phyloP scores from a whole-genome alignment of 1,284 basidiomycete species.

The Exsudoporus floridanus region DNA sequence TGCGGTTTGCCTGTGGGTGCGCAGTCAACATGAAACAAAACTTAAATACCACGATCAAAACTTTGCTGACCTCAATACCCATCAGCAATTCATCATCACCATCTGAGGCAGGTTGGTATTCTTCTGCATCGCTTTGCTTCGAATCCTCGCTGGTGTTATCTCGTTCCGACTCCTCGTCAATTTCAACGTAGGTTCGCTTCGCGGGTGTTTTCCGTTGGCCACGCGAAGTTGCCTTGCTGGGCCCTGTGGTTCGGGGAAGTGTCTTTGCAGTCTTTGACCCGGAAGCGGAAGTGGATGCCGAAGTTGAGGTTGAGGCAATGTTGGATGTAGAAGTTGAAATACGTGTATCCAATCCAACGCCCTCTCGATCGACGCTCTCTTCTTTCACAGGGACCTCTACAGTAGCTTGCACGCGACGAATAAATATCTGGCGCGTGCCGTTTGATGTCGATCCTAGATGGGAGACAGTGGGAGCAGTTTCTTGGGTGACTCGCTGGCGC shows the following conservation, averaged over 20 bases:
- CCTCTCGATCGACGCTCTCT: conserved; percentile 37
- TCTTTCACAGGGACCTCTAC: conserved; percentile 47
- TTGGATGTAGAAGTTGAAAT: conserved; percentile 14
- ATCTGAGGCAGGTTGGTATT: conserved; percentile 34
- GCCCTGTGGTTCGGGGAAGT: not conserved
- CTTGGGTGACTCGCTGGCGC: conserved; percentile 26
- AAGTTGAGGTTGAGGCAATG: conserved; percentile 12
- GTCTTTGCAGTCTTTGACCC: conserved; percentile 11
- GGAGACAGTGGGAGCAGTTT: not conserved
- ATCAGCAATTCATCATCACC: conserved; percentile 60
- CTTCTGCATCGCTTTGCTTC: conserved; percentile 20
- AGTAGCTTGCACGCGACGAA: conserved; percentile 46
- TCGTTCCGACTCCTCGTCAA: conserved; percentile 29
- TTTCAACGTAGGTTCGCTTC: conserved; percentile 36
- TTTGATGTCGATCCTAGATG: conserved; percentile 13
- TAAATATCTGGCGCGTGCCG: conserved; percentile 28
- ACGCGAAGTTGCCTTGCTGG: conserved; percentile 9
- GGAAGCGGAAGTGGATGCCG: conserved; percentile 7
- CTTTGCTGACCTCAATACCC: conserved; percentile 45
- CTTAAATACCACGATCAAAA: not conserved
- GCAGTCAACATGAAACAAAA: conserved; percentile 5
- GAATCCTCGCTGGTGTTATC: conserved; percentile 23
- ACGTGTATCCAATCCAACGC: conserved; percentile 1
- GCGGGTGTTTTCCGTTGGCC: conserved; percentile 19
- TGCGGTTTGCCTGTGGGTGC: conserved; percentile 35